Base-by-base conservation (phyloP, 305 asterid species). In the Vinca major region DNA sequence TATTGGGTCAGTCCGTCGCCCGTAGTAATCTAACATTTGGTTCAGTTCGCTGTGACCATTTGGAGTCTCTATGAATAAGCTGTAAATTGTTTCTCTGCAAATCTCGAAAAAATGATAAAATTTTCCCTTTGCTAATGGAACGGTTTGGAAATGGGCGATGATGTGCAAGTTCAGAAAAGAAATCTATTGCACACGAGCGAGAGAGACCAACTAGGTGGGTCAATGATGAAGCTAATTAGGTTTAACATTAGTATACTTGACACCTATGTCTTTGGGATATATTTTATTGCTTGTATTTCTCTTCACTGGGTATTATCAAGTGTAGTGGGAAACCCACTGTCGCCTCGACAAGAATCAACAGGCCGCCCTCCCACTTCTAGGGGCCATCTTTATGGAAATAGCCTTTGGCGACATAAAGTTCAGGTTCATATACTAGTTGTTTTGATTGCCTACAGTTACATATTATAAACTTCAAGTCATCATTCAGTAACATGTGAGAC, bases 351-450 rank as follows among this genome's bases (percentile, higher is more conserved):
- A 68, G 71, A 57, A 71, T 72, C 77, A 75, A 16, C 73, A 60
- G 60, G 75, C 78, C 73, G 67, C 68, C 80, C 75, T 75, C 76
- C 79, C 74, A 68, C 80, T 71, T 66, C 63, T 75, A 69, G 80
- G 78, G 73, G 75, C 73, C 66, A 66, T 56, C 71, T 79, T 75
- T 41, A 53, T 65, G 63, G 54, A 12, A 8, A 12, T 74, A 62
- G 63, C 71, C 67, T 72, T 72, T 52, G 53, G 51, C 51, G 64
- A 50, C 63, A 62, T 26, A 63, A 63, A 58, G 68, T 67, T 65
- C 63, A 56, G 71, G 69, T 64, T 71, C 63, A 48, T 73, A 67
- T 71, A 36, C 71, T 55, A 45, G 48, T 58, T 63, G 45, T 62
- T 26, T 26, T 26, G 33, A 39, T 43, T 49, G 47, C 61, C 58